Base-by-base conservation (phyloP, 108 stramenopile genomes). In the Cafeteria roenbergensis region DNA sequence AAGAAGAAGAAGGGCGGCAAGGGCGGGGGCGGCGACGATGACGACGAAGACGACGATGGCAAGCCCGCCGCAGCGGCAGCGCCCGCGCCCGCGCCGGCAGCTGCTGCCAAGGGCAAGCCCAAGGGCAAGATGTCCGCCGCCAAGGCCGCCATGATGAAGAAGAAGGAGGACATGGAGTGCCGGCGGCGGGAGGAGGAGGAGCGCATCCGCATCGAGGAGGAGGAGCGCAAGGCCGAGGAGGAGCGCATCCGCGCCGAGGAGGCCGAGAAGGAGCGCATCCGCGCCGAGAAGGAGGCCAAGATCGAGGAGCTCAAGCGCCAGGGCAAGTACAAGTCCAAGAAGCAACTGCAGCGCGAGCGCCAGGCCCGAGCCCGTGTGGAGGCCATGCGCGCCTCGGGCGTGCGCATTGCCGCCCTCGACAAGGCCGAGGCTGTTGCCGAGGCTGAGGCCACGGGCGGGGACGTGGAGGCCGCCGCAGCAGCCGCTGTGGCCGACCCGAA, bases 401-500 rank as follows among this genome's bases (percentile, higher is more conserved):
- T n/a, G n/a, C n/a, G n/a, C n/a, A n/a, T n/a, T n/a, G n/a, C n/a
- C n/a, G n/a, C 38, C 56, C 62, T 21, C 22, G 69, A 34, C 24
- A 67, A 36, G 30, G 57, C 33, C 26, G 55, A 22, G 0, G 55
- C 28, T 6, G 55, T 20, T 14, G 55, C 28, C 29, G 55, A 56
- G 27, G 59, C 9, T 17, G 34, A 34, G 17, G 59, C 9, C 20
- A 6, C 4, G 2, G 24, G 9, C 9, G 35, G 9, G 34, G 59
- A 34, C 34, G 35, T 20, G 22, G 34, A 37, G 59, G 65, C 34
- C 1, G 71, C 35, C 30, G 72, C 71, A 3, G 75, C 75, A 26
- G 63, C 64, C 62, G 73, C 71, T 24, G 71, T 72, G 6, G 69
- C 60, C 0, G 73, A 34, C 24, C 71, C 66, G 70, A 66, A 71